These are phyloP conservation scores for Aechmea fasciata DNA, from an alignment of 176 grass and related monocot species.

Conservation along the genomic window DNA sequence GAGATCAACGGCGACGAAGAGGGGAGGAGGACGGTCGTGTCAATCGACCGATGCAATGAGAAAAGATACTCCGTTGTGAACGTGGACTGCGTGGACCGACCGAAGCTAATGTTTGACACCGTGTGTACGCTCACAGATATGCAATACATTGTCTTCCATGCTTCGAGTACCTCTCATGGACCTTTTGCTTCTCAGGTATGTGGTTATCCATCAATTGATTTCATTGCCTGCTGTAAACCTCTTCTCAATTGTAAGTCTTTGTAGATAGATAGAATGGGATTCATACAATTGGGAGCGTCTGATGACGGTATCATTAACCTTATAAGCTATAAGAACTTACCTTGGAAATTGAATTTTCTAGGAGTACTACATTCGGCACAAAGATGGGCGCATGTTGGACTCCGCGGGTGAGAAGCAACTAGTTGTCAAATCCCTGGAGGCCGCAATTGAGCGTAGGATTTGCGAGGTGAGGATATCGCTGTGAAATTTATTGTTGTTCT, in stretches of 20 bases:
- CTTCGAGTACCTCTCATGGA: slow-evolving; percentile 31
- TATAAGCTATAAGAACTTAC: not conserved
- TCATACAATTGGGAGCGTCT: not conserved
- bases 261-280: not conserved
- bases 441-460: slow-evolving; percentile 46
- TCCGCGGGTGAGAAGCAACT: slow-evolving; percentile 24
- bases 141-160: slow-evolving; percentile 51
- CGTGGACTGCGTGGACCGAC: slow-evolving; percentile 39
- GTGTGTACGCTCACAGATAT: slow-evolving; percentile 48
- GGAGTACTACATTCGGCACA: slow-evolving; percentile 53
- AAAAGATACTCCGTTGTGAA: slow-evolving; percentile 44
- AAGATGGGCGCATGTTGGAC: slow-evolving; percentile 34
- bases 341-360: slow-evolving; percentile 3
- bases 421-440: slow-evolving; percentile 42
- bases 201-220: not conserved
- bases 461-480: slow-evolving; percentile 24
- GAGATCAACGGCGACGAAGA: slow-evolving; percentile 3
- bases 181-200: slow-evolving; percentile 31
- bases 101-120: slow-evolving; percentile 51
- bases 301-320: not conserved
- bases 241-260: not conserved
- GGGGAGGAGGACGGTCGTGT: slow-evolving; percentile 12
- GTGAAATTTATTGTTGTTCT: not conserved
- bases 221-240: not conserved
- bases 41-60: slow-evolving; percentile 33